Base-by-base conservation (phyloP, 2,329 filamentous ascomycete genomes). In the Chaetomiaceae sp. region DNA sequence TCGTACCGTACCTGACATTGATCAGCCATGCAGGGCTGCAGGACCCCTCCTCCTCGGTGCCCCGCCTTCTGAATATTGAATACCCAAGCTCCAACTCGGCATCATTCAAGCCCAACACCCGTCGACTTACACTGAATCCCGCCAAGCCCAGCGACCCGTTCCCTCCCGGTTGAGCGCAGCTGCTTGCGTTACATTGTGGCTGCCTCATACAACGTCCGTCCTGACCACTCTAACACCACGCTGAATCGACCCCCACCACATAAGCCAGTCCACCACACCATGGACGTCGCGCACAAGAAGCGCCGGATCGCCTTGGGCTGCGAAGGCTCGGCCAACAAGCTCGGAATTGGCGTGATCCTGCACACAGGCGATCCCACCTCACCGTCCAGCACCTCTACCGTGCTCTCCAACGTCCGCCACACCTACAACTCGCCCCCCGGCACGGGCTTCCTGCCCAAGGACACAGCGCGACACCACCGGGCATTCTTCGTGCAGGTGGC, bases 311-410 rank as follows among this genome's bases (percentile, higher is more conserved):
- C 77, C 57, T 68, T 81, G 53, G 78, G 78, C 54, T 78, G 74
- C 63, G 93, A 98, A 73, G 91, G 93, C 65, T 95, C 88, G 47
- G 93, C 93, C 68, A 98, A 98, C 75, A 98, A 98, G 70, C 81
- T 98, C 42, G 93, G 91, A 56, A 84, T 97, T 48, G 93, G 93
- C 61, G 74, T 98, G 48, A 95, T 98, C 65, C 78, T 81, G 19
- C 93, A 97, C 71, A 44, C 66, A 70, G 22, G 70, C 74, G 49
- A 37, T 64, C 68, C 60, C 41, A 67, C 70, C 49, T 15, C 63
- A 68, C 60, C 48, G 67, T 71, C 49, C 69, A 75, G 43, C 43
- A 52, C 44, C 17, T 45, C 84, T 17, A 70, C 74, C 55, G 83
- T 98, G 63, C 87, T 98, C 56, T 83, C 90, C 63, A 98, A 98